These are phyloP conservation scores for Diutina siamensis DNA, from an alignment of 1,139 yeast species.

Conservation along the genomic window DNA sequence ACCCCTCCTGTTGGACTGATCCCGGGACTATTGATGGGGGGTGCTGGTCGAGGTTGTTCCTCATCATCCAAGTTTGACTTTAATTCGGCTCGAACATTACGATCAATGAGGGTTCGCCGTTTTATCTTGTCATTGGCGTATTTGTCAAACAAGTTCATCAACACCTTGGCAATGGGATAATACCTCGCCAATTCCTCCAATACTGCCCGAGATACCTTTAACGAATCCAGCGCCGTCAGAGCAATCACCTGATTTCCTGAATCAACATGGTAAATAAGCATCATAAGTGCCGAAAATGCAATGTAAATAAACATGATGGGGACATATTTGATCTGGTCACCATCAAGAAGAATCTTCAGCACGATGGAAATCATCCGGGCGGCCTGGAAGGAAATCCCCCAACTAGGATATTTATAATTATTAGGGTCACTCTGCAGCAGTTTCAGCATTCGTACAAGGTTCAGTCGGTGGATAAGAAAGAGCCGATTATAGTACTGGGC, in stretches of 20 bases:
- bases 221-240: constrained; percentile 48
- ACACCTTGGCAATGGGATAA: constrained; percentile 34
- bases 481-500: constrained; percentile 66
- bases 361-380: constrained; percentile 71
- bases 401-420: constrained; percentile 56
- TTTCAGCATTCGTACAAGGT: constrained; percentile 43
- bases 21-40: neutral
- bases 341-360: constrained; percentile 44
- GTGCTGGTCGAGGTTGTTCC: neutral
- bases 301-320: constrained; percentile 48
- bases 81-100: neutral
- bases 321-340: constrained; percentile 40
- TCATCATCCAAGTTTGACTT: neutral
- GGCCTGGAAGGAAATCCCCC: constrained; percentile 82
- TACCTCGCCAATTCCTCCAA: constrained; percentile 39
- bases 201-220: constrained; percentile 40
- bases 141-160: constrained; percentile 31
- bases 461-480: constrained; percentile 62
- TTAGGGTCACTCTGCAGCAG: constrained; percentile 31
- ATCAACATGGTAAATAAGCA: constrained; percentile 66
- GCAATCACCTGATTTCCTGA: constrained; percentile 46
- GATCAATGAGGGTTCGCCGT: constrained; percentile 33
- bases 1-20: neutral
- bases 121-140: constrained; percentile 35
- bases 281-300: constrained; percentile 58